phyloP scores from a whole-genome alignment of 2,329 filamentous ascomycete genomes.

The Emmonsia crescens region DNA sequence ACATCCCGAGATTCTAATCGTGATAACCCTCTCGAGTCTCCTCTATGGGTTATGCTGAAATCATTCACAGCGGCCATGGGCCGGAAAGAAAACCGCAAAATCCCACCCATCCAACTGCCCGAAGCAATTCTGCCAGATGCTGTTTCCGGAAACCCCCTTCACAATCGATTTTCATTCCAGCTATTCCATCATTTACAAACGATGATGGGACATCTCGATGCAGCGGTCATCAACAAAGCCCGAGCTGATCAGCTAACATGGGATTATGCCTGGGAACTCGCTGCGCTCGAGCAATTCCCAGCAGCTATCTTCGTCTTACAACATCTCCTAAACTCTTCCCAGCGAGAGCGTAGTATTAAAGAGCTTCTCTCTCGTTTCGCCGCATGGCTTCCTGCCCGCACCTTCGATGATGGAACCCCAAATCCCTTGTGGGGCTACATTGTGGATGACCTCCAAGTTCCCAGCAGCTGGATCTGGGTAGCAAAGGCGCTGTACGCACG shows the following conservation, averaged over 20 bases:
- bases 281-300: slow-evolving; percentile 53
- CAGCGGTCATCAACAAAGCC: slow-evolving; percentile 43
- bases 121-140: slow-evolving; percentile 66
- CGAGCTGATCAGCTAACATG: slow-evolving; percentile 57
- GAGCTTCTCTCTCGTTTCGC: slow-evolving; percentile 66
- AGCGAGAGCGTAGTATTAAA: slow-evolving; percentile 57
- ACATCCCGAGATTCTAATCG: slow-evolving; percentile 54
- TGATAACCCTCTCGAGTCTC: slow-evolving; percentile 56
- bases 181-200: slow-evolving; percentile 56
- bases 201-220: slow-evolving; percentile 34
- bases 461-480: slow-evolving; percentile 70
- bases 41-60: slow-evolving; percentile 78
- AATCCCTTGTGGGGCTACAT: slow-evolving; percentile 47
- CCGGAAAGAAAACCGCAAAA: slow-evolving; percentile 23
- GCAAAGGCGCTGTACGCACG: slow-evolving; percentile 77
- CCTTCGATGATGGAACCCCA: slow-evolving; percentile 36
- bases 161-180: slow-evolving; percentile 74
- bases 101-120: slow-evolving; percentile 42
- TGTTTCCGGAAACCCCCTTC: slow-evolving; percentile 61
- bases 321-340: slow-evolving; percentile 54
- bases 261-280: slow-evolving; percentile 45
- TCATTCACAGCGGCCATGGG: slow-evolving; percentile 51
- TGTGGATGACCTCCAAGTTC: slow-evolving; percentile 56
- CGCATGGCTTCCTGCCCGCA: slow-evolving; percentile 48
- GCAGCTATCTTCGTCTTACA: slow-evolving; percentile 67